Evolutionary conservation across 371 early-diverging fungal species (phyloP), one percentile per base, ranked within the genome.

Genomic region (Blyttiomyces sp.): DNA sequence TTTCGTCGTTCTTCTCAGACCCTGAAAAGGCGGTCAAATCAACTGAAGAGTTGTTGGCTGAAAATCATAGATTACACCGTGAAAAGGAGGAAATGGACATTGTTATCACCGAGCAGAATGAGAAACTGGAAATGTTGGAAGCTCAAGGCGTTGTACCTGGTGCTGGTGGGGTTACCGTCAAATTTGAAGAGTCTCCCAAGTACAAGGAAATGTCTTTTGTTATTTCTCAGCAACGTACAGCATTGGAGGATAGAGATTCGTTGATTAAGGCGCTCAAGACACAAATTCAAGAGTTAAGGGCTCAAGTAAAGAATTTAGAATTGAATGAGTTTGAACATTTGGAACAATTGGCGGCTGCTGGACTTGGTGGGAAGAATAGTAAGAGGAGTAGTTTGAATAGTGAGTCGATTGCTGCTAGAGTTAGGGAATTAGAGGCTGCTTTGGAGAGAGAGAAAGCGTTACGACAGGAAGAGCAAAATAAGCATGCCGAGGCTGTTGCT

Each of bases 1-100:
- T 75, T 23, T 35, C 54, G 19, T 6, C 43, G 42, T 71, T 61
- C 43, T 56, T 54, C 28, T 43, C 21, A 24, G 51, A 60, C 31
- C 7, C 24, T 31, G 72, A 75, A 23, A 62, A 73, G 46, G 61
- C 69, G 58, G 65, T 74, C 30, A 35, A 49, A 3, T 65, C 65
- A 4, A 62, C 71, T 42, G 77, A 76, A 27, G 74, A 76, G 39
- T 46, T 61, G 43, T 54, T 59, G 11, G 57, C 70, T 35, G 78
- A 76, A 27, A 73, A 74, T 0, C 72, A 75, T 42, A 33, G 71
- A 16, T 64, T 75, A 23, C 31, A 63, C 50, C 61, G 68, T 48
- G 23, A 69, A 6, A 77, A 70, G 24, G 54, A 77, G 28, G 82
- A 72, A 42, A 59, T 76, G 45, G 77, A 76, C 42, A 63, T 73